phyloP scores from a whole-genome alignment of 129 eudicot genomes.

The Scalesia atractyloides region DNA sequence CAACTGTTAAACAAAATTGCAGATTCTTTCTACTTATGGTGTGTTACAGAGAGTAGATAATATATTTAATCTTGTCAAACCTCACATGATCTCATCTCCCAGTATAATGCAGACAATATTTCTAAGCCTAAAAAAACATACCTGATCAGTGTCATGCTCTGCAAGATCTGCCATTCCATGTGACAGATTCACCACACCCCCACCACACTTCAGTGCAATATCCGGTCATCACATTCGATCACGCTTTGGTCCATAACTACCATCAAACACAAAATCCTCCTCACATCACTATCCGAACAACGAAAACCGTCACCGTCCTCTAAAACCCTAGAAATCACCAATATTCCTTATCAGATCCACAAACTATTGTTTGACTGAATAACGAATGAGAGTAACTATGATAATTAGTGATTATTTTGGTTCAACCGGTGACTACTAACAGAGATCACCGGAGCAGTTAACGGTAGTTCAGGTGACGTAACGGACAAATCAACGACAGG shows the following conservation, averaged over 20 bases:
- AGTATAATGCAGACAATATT: background rate
- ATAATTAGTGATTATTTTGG: no score
- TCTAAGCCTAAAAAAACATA: conserved; percentile 4
- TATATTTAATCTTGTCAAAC: background rate
- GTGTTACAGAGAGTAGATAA: background rate
- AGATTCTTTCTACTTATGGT: background rate
- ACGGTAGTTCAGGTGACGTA: no score
- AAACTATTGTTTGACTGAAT: conserved; percentile 2
- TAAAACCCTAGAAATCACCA: conserved; percentile 36
- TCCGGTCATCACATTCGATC: conserved; percentile 80
- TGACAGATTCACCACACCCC: conserved; percentile 65
- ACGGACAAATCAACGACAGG: no score
- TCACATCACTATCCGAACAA: background rate
- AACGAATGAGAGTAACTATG: no score
- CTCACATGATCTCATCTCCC: no score
- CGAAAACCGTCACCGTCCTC: background rate
- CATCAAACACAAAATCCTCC: conserved; percentile 33
- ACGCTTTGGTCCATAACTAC: conserved; percentile 41
- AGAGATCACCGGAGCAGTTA: no score
- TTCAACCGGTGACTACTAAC: no score
- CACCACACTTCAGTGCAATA: conserved; percentile 48
- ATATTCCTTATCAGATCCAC: conserved; percentile 33
- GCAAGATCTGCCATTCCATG: conserved; percentile 99
- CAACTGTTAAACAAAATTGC: background rate
- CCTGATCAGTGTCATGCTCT: conserved; percentile 81